Conservation (phyloP, 2,329 filamentous ascomycete genomes). For the Calonectria leucothoes region DNA sequence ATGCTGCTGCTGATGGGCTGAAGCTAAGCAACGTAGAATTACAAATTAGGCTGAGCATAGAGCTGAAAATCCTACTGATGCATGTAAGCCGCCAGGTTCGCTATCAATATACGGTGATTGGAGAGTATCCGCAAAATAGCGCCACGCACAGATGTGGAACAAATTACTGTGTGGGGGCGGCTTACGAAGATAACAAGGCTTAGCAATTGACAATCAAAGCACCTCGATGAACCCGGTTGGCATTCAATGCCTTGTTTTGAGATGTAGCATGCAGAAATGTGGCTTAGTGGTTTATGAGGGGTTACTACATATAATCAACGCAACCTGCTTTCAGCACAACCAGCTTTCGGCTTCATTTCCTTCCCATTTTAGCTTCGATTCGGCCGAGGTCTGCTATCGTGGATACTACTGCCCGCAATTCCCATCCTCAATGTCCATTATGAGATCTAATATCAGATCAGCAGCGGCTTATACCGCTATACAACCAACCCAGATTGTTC, state of each 20-base stretch:
- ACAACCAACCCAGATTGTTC: background rate
- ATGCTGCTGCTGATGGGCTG: too few relatives aligned
- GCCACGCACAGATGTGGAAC: background rate
- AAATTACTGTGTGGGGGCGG: background rate
- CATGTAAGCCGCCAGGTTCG: background rate
- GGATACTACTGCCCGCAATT: background rate
- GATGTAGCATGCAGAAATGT: background rate
- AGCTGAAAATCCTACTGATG: background rate
- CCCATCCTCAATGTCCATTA: background rate
- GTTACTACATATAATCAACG: background rate
- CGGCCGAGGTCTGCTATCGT: background rate
- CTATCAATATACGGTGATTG: background rate
- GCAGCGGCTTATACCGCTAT: background rate
- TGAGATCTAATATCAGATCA: background rate
- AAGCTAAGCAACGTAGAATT: too few relatives aligned
- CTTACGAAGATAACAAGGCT: background rate
- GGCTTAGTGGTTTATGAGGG: background rate
- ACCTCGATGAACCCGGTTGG: background rate
- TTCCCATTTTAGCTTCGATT: background rate
- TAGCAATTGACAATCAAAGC: background rate
- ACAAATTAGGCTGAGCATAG: background rate
- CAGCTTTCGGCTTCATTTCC: background rate
- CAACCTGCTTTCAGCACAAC: background rate
- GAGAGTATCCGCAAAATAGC: background rate
- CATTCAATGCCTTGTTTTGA: background rate